Evolutionary conservation across 2,329 filamentous ascomycete species (phyloP), one percentile per base, ranked within the genome.

Genomic region (Penicillium polonicum): DNA sequence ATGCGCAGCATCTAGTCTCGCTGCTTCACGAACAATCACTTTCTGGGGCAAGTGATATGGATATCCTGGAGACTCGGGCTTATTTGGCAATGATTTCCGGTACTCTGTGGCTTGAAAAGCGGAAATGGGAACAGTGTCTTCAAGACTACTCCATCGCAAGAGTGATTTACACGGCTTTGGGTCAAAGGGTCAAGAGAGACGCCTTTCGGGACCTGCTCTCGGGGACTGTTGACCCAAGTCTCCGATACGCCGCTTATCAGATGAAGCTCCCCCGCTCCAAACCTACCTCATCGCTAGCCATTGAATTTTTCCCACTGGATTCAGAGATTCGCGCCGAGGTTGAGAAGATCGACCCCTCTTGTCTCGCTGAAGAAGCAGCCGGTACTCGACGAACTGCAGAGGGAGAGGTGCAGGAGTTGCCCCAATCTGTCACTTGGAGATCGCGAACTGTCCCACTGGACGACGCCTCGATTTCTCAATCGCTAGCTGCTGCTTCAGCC

Each of bases 241-340:
- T 99, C 68, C 88, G 93, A 62, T 97, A 95, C 74, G 92, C 92
- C 36, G 92, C 94, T 19, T 97, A 97, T 73, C 92, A 96, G 74
- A 83, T 92, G 72, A 89, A 93, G 72, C 85, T 96, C 33, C 90
- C 93, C 0, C 87, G 94, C 43, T 96, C 92, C 2, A 85, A 92
- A 53, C 88, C 92, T 3, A 88, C 96, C 48, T 83, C 88, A 0
- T 84, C 86, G 8, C 89, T 97, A 62, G 89, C 91, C 2, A 87
- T 87, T 65, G 88, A 89, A 64, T 87, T 88, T 60, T 96, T 97
- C 66, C 88, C 90, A 2, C 78, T 79, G 12, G 83, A 85, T 25
- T 69, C 78, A 1, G 75, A 81, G 9, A 78, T 96, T 15, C 83
- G 89, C 0, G 76, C 82, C 29, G 82, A 86, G 57, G 82, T 97